Conservation (phyloP, 2,329 filamentous ascomycete species). For the Fusarium domesticum region DNA sequence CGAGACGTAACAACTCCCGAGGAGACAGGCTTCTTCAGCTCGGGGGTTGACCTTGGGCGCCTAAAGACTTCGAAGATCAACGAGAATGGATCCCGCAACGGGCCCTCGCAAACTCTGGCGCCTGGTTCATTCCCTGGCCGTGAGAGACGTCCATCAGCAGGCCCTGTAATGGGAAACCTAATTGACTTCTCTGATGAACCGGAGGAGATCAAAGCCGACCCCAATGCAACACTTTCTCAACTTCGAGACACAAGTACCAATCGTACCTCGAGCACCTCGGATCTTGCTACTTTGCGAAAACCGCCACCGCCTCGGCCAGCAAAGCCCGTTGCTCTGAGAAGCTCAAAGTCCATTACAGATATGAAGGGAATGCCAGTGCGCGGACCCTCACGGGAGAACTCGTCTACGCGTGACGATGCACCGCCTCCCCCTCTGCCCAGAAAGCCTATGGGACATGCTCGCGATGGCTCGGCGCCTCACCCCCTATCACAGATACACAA, state of each 20-base stretch:
- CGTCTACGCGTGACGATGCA: conserved; percentile 4
- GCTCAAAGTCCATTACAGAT: conserved; percentile 36
- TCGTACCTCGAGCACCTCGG: conserved; percentile 27
- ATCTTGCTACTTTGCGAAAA: conserved; percentile 33
- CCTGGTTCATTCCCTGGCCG: conserved; percentile 5
- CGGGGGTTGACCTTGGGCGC: conserved; percentile 38
- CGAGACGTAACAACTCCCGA: conserved; percentile 87
- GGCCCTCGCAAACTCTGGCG: conserved; percentile 29
- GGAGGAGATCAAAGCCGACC: conserved; percentile 35
- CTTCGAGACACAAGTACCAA: conserved; percentile 23
- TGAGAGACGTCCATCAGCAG: conserved; percentile 29
- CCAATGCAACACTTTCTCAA: conserved; percentile 34
- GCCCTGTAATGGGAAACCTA: conserved; percentile 52
- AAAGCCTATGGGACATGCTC: conserved; percentile 27
- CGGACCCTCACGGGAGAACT: conserved; percentile 15
- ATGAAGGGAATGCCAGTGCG: conserved; percentile 15
- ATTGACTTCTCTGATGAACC: conserved; percentile 60
- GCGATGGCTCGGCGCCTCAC: conserved; percentile 31
- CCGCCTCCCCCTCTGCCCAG: conserved; percentile 38
- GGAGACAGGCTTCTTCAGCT: conserved; percentile 72
- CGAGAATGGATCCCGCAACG: conserved; percentile 24
- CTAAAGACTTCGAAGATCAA: conserved; percentile 27
- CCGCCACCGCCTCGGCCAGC: conserved; percentile 53
- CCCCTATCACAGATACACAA: conserved; percentile 43
- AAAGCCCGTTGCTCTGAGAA: conserved; percentile 56